Evolutionary conservation across 805 yeast genomes (phyloP), one percentile per base, ranked within the genome.

Genomic region (Kodamaea fukazawae): DNA sequence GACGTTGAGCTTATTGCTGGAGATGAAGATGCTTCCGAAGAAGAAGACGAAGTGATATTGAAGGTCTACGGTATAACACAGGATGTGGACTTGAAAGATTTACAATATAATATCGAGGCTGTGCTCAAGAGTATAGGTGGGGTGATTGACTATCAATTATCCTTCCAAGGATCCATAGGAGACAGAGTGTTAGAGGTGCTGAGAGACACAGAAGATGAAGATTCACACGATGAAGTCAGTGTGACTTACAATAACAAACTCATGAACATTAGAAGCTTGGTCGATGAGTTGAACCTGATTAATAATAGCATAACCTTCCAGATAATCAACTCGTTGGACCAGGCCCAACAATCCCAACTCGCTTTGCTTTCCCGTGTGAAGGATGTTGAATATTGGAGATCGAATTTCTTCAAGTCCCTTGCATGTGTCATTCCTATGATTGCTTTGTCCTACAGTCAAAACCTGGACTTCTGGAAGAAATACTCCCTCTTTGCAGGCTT

Each of bases 341-440:
- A 77, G 47, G 56, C 71, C 8, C 55, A 67, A 15, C 60, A 78
- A 3, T 70, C 84, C 3, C 98, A 93, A 59, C 55, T 91, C 29
- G 79, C 76, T 29, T 58, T 85, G 1, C 66, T 93, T 20, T 71
- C 86, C 1, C 79, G 86, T 49, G 70, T 75, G 7, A 78, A 81
- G 49, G 97, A 91, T 46, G 81, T 86, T 32, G 63, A 67, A 36
- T 78, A 73, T 52, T 93, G 96, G 95, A 74, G 71, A 43, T 46
- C 58, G 7, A 80, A 71, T 43, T 76, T 85, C 43, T 44, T 76
- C 38, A 70, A 62, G 36, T 58, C 89, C 5, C 52, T 80, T 2
- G 15, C 70, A 0, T 64, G 80, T 41, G 90, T 95, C 0, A 18
- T 79, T 0, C 89, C 96, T 0, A 75, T 87, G 5, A 49, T 76